These are phyloP conservation scores for Penicillium arizonense DNA, from an alignment of 495 filamentous ascomycete species.

Conservation along the genomic window DNA sequence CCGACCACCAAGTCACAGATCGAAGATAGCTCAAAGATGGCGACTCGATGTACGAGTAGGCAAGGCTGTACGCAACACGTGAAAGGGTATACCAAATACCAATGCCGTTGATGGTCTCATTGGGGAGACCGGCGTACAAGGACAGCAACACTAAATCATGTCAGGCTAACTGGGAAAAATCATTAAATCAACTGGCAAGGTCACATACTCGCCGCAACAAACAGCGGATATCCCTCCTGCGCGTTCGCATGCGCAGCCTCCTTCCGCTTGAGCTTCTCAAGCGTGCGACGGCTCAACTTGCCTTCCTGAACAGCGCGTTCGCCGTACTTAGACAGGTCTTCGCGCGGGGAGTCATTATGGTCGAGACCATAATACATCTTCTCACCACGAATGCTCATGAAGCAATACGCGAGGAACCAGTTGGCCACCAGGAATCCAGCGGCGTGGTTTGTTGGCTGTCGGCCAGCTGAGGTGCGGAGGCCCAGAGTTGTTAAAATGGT, in stretches of 20 bases:
- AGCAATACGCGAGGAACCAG: constrained; percentile 45
- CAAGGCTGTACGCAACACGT: constrained; percentile 35
- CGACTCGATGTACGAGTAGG: constrained; percentile 41
- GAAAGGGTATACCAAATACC: constrained; percentile 45
- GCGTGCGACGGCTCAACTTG: constrained; percentile 42
- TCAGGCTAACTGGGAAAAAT: constrained; percentile 8
- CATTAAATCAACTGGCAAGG: background rate
- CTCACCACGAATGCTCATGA: constrained; percentile 40
- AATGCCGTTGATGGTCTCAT: constrained; percentile 38
- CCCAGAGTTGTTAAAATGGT: constrained; percentile 25
- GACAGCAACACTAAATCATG: constrained; percentile 26
- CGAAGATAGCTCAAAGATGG: constrained; percentile 35
- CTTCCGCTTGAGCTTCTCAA: constrained; percentile 46
- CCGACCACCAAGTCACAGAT: constrained; percentile 45
- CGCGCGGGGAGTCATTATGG: constrained; percentile 45
- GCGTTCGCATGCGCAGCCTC: constrained; percentile 49
- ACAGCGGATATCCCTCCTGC: constrained; percentile 47
- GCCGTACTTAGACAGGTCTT: constrained; percentile 46
- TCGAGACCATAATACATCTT: constrained; percentile 47
- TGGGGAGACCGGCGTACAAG: constrained; percentile 34
- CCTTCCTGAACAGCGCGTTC: constrained; percentile 45
- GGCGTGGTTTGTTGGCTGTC: constrained; percentile 31
- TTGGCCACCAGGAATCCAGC: constrained; percentile 42
- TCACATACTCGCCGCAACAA: constrained; percentile 39
- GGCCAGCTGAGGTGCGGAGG: constrained; percentile 20